A percentile compares a stretch with the other conserved stretches of the same genome.
phyloP scores from a whole-genome alignment of 164 flowering plant genomes.

The Liquidambar formosana region DNA sequence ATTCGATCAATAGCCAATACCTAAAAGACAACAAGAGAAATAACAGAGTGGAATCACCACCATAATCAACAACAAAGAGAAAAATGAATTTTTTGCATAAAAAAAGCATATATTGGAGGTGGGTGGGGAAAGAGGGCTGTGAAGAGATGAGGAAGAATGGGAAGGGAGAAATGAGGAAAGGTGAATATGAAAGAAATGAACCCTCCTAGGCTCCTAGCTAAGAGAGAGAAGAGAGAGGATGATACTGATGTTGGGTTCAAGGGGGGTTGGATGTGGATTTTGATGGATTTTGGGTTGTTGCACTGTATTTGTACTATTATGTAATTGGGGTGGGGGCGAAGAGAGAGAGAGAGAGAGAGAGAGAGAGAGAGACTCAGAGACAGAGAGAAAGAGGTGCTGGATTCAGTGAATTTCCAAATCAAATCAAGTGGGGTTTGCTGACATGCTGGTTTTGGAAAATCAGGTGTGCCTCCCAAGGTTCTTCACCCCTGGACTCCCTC shows the following conservation, averaged over 20 bases:
- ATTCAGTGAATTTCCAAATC: slow-evolving; percentile 39
- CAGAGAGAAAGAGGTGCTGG: slow-evolving; percentile 26
- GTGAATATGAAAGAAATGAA: slow-evolving; percentile 2
- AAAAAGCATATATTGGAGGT: too few species aligned
- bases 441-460: slow-evolving; percentile 26
- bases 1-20: background rate
- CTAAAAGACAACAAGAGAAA: background rate
- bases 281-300: slow-evolving; percentile 7
- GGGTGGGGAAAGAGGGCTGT: background rate
- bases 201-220: background rate
- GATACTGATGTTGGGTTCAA: background rate
- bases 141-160: background rate
- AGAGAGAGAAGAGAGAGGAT: too few species aligned
- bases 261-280: background rate
- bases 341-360: slow-evolving; percentile 18
- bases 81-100: background rate
- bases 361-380: slow-evolving; percentile 19
- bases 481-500: slow-evolving; percentile 48
- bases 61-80: background rate
- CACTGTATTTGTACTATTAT: slow-evolving; percentile 6
- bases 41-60: background rate
- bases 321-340: background rate
- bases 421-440: slow-evolving; percentile 30
- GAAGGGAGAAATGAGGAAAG: slow-evolving; percentile 4
- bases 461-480: slow-evolving; percentile 42